phyloP scores from a whole-genome alignment of 257 asterid genomes.

The Echium plantagineum region DNA sequence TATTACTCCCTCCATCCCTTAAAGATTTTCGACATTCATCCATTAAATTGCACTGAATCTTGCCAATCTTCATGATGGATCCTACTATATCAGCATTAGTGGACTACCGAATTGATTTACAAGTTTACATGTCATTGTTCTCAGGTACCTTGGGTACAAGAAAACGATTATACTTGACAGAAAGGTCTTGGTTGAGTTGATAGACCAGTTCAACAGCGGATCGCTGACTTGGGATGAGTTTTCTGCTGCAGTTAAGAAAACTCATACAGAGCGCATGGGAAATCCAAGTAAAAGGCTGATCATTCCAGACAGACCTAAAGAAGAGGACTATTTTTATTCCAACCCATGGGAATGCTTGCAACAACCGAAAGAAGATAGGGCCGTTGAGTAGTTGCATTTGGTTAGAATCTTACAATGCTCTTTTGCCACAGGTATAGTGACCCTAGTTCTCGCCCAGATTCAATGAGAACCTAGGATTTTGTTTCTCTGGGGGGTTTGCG shows the following conservation, averaged over 20 bases:
- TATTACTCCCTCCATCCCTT: neutral
- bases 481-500: slow-evolving; percentile 16
- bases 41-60: no score
- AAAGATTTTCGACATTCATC: no score
- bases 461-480: slow-evolving; percentile 19
- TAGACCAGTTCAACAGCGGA: slow-evolving; percentile 55
- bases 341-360: slow-evolving; percentile 88
- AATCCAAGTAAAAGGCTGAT: slow-evolving; percentile 55
- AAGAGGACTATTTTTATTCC: slow-evolving; percentile 92
- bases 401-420: slow-evolving; percentile 19
- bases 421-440: slow-evolving; percentile 14
- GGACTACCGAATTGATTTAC: neutral
- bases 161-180: slow-evolving; percentile 74
- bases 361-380: slow-evolving; percentile 35
- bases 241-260: slow-evolving; percentile 61
- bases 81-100: neutral
- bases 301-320: slow-evolving; percentile 88
- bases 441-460: slow-evolving; percentile 10
- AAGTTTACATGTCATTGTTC: neutral
- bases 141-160: slow-evolving; percentile 85
- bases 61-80: neutral
- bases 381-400: slow-evolving; percentile 21
- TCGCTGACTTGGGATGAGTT: slow-evolving; percentile 79
- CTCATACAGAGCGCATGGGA: slow-evolving; percentile 78
- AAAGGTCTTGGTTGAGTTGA: slow-evolving; percentile 53